Evolutionary conservation across 139 green algal genomes (phyloP), one percentile per base, ranked within the genome.

Genomic region (Nannochloris sp.): DNA sequence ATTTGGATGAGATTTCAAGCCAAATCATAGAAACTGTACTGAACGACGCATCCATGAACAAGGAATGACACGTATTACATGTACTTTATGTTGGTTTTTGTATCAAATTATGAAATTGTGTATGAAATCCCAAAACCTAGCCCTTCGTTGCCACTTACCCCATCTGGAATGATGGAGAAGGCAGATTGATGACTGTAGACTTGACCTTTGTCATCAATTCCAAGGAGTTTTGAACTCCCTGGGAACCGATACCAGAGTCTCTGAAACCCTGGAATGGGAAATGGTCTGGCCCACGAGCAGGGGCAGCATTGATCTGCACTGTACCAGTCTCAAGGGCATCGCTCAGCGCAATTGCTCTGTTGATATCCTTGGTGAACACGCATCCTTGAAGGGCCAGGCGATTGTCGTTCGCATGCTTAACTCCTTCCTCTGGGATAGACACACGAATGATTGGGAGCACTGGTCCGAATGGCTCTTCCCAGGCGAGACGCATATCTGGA

Each of bases 391-490:
- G 84, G 10, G 79, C 89, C 44, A 93, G 77, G 34, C 83, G 81
- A 78, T 68, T 86, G 23, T 72, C 68, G 69, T 98, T 98, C 74
- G 81, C 90, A 76, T 95, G 87, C 57, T 79, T 72, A 27, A 98
- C 75, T 7, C 84, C 92, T 69, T 88, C 74, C n/a, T 90, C 76
- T 21, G 85, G 68, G 21, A 9, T 79, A 36, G 73, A 58, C 31
- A 97, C 83, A 16, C 90, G 76, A 60, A 97, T 85, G 43, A 98
- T 76, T 23, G 92, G 92, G 66, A 98, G 61, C 46, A 98, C 83
- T 8, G 92, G 92, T 4, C 92, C 92, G 74, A 98, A 98, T 7
- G 91, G 92, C 82, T 97, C 91, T 79, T 97, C 91, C 88, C 89
- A 95, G 24, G 86, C 82, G 36, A 97, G 65, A 29, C 87, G 81